Evolutionary conservation across 129 eudicot species (phyloP).

Genomic region (Solidago caesia): DNA sequence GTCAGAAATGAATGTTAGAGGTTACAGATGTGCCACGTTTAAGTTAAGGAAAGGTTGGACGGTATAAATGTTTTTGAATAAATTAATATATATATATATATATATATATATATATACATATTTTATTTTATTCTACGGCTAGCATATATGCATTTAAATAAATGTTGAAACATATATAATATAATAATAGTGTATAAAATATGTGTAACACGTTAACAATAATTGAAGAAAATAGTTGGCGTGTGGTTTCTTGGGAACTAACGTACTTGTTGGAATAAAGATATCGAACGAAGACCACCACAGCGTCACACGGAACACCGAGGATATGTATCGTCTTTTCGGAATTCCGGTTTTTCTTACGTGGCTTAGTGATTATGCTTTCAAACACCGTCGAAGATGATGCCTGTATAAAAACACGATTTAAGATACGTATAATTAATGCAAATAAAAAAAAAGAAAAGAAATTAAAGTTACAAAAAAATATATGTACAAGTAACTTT

Average conservation of each 20-base stretch:
- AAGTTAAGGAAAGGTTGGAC: conserved; percentile 17
- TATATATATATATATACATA: background rate
- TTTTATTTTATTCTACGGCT: conserved; percentile 12
- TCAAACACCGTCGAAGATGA: conserved; percentile 79
- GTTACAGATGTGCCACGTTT: conserved; percentile 35
- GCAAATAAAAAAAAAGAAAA: background rate
- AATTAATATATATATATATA: too few species aligned
- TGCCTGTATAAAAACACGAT: conserved; percentile 39
- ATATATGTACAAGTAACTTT: background rate
- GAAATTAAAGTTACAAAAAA: background rate
- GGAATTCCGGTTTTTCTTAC: conserved; percentile 45
- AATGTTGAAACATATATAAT: background rate
- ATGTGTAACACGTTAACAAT: background rate
- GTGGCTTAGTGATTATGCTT: conserved; percentile 53
- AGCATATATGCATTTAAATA: conserved; percentile 14
- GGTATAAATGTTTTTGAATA: conserved; percentile 9
- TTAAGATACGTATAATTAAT: background rate
- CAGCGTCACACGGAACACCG: conserved; percentile 95
- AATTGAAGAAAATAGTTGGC: conserved; percentile 19
- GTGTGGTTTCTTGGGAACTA: conserved; percentile 15
- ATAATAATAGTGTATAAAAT: background rate
- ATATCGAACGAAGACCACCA: conserved; percentile 62
- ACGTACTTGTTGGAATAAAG: conserved; percentile 66
- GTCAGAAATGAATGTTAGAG: background rate
- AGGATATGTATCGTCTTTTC: conserved; percentile 55